A percentile compares a stretch with the other conserved stretches of the same genome.
phyloP scores from a whole-genome alignment of 2,329 filamentous ascomycete species.

The Exophiala xenobiotica region DNA sequence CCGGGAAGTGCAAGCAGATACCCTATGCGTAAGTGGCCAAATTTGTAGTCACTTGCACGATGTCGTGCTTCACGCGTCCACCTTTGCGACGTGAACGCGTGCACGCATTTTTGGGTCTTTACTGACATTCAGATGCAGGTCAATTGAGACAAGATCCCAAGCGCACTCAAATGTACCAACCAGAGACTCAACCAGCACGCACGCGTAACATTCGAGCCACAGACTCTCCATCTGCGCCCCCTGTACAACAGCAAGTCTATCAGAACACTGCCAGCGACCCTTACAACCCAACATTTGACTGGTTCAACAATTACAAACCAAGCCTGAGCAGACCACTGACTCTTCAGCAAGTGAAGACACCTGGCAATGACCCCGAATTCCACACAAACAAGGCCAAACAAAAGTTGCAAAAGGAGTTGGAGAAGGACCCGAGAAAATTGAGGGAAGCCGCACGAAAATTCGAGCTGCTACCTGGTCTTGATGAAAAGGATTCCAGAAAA shows the following conservation, averaged over 20 bases:
- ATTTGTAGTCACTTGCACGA: background rate
- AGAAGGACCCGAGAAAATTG: background rate
- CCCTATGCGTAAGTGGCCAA: conserved; percentile 27
- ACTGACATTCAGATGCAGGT: conserved; percentile 19
- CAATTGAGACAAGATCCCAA: conserved; percentile 75
- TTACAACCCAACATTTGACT: conserved; percentile 41
- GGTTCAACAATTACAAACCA: conserved; percentile 68
- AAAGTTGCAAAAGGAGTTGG: conserved; percentile 8
- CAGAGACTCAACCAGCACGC: conserved; percentile 67
- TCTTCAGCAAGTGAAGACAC: conserved; percentile 72
- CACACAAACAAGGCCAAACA: conserved; percentile 49
- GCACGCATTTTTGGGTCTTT: no score
- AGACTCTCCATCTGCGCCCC: conserved; percentile 31
- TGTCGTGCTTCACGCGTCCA: background rate
- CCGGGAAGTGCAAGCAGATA: conserved; percentile 45
- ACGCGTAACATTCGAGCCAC: conserved; percentile 59
- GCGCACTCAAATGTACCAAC: conserved; percentile 80
- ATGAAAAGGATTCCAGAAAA: conserved; percentile 22
- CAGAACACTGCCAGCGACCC: conserved; percentile 47
- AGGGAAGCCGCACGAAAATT: background rate
- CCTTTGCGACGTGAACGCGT: no score
- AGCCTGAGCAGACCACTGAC: conserved; percentile 61
- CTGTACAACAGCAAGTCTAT: conserved; percentile 34
- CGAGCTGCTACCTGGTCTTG: conserved; percentile 8
- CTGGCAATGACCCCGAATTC: conserved; percentile 71